Evolutionary conservation across 2,329 filamentous ascomycete species (phyloP).

Genomic region (Neurospora sp.): DNA sequence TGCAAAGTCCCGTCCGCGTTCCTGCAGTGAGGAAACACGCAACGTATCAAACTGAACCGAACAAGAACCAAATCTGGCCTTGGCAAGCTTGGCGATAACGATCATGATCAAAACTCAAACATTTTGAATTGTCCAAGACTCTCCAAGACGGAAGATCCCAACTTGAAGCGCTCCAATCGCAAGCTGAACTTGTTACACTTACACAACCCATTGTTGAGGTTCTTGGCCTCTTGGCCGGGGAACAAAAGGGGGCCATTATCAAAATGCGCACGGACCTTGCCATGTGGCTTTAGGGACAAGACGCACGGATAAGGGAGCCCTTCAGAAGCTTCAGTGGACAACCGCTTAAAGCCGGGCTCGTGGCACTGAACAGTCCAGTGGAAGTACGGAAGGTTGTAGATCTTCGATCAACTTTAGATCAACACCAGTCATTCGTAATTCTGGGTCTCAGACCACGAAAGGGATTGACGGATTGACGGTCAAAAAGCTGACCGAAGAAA

Average conservation of each 20-base stretch:
- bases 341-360: neutral
- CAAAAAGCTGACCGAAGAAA: neutral
- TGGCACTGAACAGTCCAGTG: neutral
- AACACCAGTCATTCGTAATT: neutral
- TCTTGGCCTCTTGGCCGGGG: neutral
- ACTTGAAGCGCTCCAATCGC: neutral
- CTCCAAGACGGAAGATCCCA: neutral
- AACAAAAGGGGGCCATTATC: neutral
- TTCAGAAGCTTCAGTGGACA: neutral
- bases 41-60: neutral
- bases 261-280: neutral
- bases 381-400: neutral
- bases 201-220: neutral
- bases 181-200: neutral
- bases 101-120: neutral
- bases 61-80: neutral
- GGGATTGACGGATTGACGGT: neutral
- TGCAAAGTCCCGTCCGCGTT: neutral
- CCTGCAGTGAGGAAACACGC: neutral
- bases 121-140: neutral
- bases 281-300: neutral
- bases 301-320: neutral
- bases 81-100: neutral
- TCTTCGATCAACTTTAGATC: neutral
- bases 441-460: neutral